These are phyloP conservation scores for Trichoderma atroviride DNA, from an alignment of 2,329 filamentous ascomycete species.

Conservation along the genomic window DNA sequence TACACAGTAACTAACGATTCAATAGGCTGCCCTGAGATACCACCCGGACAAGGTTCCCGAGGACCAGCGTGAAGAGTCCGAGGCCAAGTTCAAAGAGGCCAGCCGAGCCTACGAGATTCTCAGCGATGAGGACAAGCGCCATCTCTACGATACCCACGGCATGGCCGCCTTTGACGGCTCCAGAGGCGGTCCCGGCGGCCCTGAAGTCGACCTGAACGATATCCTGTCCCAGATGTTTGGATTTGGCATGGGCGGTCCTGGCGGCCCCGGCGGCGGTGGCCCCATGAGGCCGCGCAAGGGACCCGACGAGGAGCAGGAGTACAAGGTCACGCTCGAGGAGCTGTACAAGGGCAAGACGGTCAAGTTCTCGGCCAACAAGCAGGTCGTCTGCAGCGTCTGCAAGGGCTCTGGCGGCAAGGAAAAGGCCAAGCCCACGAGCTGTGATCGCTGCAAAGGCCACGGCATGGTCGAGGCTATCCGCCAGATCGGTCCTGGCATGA, in stretches of 20 bases:
- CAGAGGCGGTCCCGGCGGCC: conserved; percentile 61
- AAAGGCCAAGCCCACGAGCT: conserved; percentile 81
- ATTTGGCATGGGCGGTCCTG: conserved; percentile 65
- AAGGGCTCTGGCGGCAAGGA: conserved; percentile 90
- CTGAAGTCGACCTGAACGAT: conserved; percentile 86
- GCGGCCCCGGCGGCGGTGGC: conserved; percentile 49
- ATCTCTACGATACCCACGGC: conserved; percentile 89
- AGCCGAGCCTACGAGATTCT: conserved; percentile 98
- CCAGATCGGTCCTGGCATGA: conserved; percentile 82
- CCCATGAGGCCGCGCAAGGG: conserved; percentile 70
- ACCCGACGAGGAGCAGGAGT: conserved; percentile 83
- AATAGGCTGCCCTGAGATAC: conserved; percentile 80
- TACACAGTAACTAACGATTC: not conserved
- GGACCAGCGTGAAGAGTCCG: conserved; percentile 79
- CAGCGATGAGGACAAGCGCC: conserved; percentile 89
- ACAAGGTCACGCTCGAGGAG: conserved; percentile 89
- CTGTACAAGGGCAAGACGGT: conserved; percentile 98
- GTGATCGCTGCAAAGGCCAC: conserved; percentile 80
- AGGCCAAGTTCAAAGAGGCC: conserved; percentile 89
- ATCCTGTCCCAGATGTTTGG: conserved; percentile 92
- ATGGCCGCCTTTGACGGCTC: conserved; percentile 92
- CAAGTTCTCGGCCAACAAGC: conserved; percentile 94
- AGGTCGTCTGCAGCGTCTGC: conserved; percentile 83
- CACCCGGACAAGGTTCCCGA: conserved; percentile 96
- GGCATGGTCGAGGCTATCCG: conserved; percentile 77